phyloP scores from a whole-genome alignment of 2,329 filamentous ascomycete genomes.

The Lasiodiplodia citricola region DNA sequence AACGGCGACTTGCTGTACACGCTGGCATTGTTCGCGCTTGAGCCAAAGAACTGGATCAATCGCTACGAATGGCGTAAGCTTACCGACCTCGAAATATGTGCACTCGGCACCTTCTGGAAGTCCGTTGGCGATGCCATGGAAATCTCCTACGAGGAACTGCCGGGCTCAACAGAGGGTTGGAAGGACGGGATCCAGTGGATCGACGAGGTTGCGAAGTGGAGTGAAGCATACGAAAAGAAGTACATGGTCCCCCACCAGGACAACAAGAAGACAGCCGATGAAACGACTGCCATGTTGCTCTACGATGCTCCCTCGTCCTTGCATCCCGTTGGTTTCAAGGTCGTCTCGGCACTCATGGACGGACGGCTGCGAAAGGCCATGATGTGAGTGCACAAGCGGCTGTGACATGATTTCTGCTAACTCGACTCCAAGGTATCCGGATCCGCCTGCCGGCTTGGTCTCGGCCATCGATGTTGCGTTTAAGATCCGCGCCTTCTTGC shows the following conservation, averaged over 20 bases:
- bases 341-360: slow-evolving; percentile 67
- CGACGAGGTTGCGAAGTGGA: slow-evolving; percentile 58
- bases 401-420: background rate
- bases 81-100: slow-evolving; percentile 71
- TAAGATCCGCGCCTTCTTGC: slow-evolving; percentile 57
- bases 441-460: slow-evolving; percentile 42
- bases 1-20: slow-evolving; percentile 71
- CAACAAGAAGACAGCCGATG: slow-evolving; percentile 55
- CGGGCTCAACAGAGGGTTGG: slow-evolving; percentile 48
- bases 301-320: slow-evolving; percentile 57
- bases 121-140: slow-evolving; percentile 72
- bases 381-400: slow-evolving; percentile 33
- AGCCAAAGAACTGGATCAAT: slow-evolving; percentile 68
- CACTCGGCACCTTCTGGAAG: slow-evolving; percentile 73
- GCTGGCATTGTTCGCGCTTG: slow-evolving; percentile 66
- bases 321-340: slow-evolving; percentile 55
- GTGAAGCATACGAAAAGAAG: slow-evolving; percentile 62
- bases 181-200: slow-evolving; percentile 59
- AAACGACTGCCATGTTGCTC: slow-evolving; percentile 66
- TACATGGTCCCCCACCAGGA: slow-evolving; percentile 57
- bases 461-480: slow-evolving; percentile 56
- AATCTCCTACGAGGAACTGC: slow-evolving; percentile 59
- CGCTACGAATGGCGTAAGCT: slow-evolving; percentile 73
- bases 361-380: slow-evolving; percentile 69
- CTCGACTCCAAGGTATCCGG: slow-evolving; percentile 39